A percentile compares a stretch with the other conserved stretches of the same genome.
phyloP scores from a whole-genome alignment of 495 filamentous ascomycete species.

The Penicillium longicatenatum region DNA sequence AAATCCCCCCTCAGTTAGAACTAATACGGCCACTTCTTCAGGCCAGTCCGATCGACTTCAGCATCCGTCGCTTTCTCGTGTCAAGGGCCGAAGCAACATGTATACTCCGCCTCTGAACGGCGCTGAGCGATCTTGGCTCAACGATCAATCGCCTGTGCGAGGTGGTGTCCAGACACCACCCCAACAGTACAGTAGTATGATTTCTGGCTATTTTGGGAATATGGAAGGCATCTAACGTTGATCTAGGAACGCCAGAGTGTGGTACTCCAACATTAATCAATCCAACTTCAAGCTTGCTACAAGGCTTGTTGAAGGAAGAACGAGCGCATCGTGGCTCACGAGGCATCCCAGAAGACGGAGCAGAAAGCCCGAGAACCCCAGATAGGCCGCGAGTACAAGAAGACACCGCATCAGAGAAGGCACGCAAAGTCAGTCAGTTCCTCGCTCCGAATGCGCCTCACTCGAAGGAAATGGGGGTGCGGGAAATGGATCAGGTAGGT shows the following conservation, averaged over 20 bases:
- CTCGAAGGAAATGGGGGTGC: conserved; percentile 51
- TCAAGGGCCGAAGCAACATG: conserved; percentile 42
- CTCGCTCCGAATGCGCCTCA: conserved; percentile 29
- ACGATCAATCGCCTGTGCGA: conserved; percentile 34
- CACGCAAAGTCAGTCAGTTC: conserved; percentile 32
- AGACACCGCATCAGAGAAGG: conserved; percentile 40
- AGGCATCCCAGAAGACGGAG: conserved; percentile 26
- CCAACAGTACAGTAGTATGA: conserved; percentile 23
- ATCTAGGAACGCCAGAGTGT: conserved; percentile 32
- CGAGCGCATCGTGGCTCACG: conserved; percentile 42
- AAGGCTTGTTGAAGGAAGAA: conserved; percentile 52
- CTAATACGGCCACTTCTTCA: conserved; percentile 10
- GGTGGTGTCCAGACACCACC: conserved; percentile 27
- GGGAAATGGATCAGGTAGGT: conserved; percentile 52
- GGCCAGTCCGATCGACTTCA: conserved; percentile 31
- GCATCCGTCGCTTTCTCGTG: conserved; percentile 39
- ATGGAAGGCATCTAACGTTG: conserved; percentile 14
- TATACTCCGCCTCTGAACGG: conserved; percentile 36
- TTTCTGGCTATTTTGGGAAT: background rate
- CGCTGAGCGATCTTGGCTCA: conserved; percentile 39
- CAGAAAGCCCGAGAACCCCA: conserved; percentile 31
- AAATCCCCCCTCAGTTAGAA: conserved; percentile 1
- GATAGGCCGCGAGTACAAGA: conserved; percentile 35
- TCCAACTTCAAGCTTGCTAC: conserved; percentile 47
- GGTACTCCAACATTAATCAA: conserved; percentile 40